Base-by-base conservation (phyloP, 148 eudicot genomes). In the Limonium bicolor region DNA sequence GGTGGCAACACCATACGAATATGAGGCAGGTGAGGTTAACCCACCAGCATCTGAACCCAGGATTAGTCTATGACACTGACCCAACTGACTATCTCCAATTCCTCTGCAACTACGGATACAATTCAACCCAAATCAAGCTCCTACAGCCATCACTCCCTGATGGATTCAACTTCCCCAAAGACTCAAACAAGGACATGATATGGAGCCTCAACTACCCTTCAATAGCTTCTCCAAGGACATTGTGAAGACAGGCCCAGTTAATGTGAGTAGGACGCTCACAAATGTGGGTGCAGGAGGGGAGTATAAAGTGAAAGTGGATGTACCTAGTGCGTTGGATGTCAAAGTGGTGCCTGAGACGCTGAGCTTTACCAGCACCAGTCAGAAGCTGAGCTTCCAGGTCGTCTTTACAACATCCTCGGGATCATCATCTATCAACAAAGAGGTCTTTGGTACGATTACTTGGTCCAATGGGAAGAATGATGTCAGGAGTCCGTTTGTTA, bases 201-300 rank as follows among this genome's bases (percentile, higher is more conserved):
- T 79, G 74, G 27, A 54, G 68, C 41, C 50, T 79, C 59, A 83
- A 79, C 58, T 73, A 79, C 38, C 85, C 84, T 0, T 76, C 94
- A 27, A 79, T 83, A 37, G 71, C 76, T 0, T 73, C 7, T 54
- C 74, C 38, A 57, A 54, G 23, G 48, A 59, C 20, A 8, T 34
- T 6, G 51, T 9, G 5, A 27, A 26, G 6, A 35, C 26, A 18
- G 44, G 35, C 20, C 39, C 60, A 25, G 61, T 52, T 28, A 60
- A 58, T 39, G 70, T 76, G 6, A 58, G 6, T 14, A 72, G 84
- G 43, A 76, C 76, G 1, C 83, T 79, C n/a, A 76, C 78, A 2
- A 73, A 79, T 46, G 76, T 76, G 5, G 94, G 64, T 4, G 61
- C 22, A 20, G 72, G 64, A 9, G 56, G 67, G 14, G 15, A 15